Evolutionary conservation across 2,329 filamentous ascomycete genomes (phyloP), one percentile per base, ranked within the genome.

Genomic region (Hansfordia pulvinata): DNA sequence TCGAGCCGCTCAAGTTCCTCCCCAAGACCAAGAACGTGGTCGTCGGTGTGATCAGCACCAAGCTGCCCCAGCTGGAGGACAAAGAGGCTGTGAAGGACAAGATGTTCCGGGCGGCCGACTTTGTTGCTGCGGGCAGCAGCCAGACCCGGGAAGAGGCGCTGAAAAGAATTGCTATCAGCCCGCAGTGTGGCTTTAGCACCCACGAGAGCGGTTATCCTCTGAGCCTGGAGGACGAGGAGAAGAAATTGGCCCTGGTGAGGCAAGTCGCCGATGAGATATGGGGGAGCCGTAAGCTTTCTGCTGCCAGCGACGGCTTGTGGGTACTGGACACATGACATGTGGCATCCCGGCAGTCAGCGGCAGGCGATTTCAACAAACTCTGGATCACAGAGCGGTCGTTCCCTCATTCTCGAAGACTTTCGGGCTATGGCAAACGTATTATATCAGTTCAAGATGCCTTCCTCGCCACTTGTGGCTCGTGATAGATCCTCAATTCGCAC

Each of bases 151-250:
- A 81, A 46, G 68, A 83, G 47, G 77, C 77, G 0, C 56, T 86
- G 9, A 64, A 76, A 50, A 68, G 75, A 38, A 55, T 85, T 25
- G 64, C 64, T 29, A 64, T 82, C 11, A 78, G 71, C 43, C 76
- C 78, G 0, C 77, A 83, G 54, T 81, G 76, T 45, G 76, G 75
- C 5, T 80, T 80, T 49, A 80, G 77, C 19, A 81, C 73, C 19
- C 79, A 86, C 46, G 71, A 76, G 38, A 72, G 67, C 40, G 80
- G 79, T 0, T 84, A 86, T 44, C 64, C 70, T 10, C 58, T 86
- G 28, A 66, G 62, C 13, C 58, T 70, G 35, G 68, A 80, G 23
- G 77, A 80, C 34, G 76, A 85, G 73, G 69, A 69, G 53, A 70
- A 66, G 49, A 86, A 85, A 58, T 52, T 86, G 41, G 58, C 66